Conservation (phyloP, 179 eudicot genomes). For the Beta lomatogona region DNA sequence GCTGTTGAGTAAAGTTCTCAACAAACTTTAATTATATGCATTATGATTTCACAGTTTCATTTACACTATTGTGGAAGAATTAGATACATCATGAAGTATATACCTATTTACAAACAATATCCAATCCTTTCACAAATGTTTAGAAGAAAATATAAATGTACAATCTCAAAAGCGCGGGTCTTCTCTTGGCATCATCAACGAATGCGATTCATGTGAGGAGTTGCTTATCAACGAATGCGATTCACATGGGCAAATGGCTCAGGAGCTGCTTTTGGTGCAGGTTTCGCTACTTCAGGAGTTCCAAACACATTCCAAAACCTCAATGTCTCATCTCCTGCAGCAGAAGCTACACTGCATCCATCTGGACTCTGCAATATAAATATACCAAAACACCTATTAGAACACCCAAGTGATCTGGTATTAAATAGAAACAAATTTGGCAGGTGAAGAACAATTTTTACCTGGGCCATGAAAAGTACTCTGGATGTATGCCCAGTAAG, state of each 20-base stretch:
- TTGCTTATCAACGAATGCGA: conserved; percentile 43
- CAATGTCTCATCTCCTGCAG: conserved; percentile 75
- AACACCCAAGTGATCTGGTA: neutral
- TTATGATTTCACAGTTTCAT: neutral
- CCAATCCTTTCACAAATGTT: neutral
- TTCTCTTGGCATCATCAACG: no score
- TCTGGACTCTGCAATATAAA: conserved; percentile 58
- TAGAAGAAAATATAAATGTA: neutral
- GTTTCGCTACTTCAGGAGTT: conserved; percentile 75
- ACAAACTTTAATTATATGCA: neutral
- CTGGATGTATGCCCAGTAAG: conserved; percentile 84
- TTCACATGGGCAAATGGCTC: conserved; percentile 70
- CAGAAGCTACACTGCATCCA: conserved; percentile 74
- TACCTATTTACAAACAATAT: neutral
- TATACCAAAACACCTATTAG: neutral
- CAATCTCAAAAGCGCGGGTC: neutral
- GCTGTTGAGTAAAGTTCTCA: conserved; percentile 1
- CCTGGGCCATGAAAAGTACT: conserved; percentile 78
- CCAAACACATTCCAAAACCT: conserved; percentile 84
- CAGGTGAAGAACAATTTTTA: neutral
- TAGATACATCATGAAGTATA: neutral
- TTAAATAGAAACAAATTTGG: neutral
- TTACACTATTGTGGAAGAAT: neutral
- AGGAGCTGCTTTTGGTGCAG: conserved; percentile 55
- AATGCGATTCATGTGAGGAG: neutral